phyloP scores from a whole-genome alignment of 2,329 filamentous ascomycete species.

The Aureobasidium sp. region DNA sequence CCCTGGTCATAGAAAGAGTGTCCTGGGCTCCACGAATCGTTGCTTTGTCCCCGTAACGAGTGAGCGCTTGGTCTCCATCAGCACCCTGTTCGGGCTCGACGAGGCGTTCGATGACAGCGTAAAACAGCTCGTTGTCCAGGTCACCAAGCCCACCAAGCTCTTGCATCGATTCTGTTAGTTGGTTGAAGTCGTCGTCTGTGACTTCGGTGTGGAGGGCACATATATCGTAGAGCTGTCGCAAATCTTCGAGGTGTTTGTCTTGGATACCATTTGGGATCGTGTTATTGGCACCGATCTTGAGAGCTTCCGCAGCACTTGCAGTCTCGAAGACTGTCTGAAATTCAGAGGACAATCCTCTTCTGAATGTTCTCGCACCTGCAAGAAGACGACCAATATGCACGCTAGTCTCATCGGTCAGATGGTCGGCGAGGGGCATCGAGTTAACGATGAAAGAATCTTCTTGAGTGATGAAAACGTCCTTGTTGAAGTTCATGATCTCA shows the following conservation, averaged over 20 bases:
- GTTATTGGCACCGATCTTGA: conserved; percentile 10
- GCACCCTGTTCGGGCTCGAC: conserved; percentile 26
- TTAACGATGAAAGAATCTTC: conserved; percentile 19
- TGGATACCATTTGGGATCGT: conserved; percentile 6
- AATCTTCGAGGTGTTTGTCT: neutral
- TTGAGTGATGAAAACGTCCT: conserved; percentile 29
- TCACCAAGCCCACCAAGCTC: conserved; percentile 49
- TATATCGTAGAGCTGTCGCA: conserved; percentile 64
- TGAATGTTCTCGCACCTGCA: conserved; percentile 17
- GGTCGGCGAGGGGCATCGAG: conserved; percentile 16
- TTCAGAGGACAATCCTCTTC: conserved; percentile 16
- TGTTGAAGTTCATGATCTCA: conserved; percentile 68
- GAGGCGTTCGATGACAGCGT: conserved; percentile 42
- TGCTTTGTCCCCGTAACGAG: conserved; percentile 69
- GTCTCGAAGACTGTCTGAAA: conserved; percentile 36
- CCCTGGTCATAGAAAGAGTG: conserved; percentile 61
- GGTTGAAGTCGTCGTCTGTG: conserved; percentile 69
- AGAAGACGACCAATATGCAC: conserved; percentile 15
- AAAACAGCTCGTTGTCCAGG: conserved; percentile 43
- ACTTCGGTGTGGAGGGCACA: conserved; percentile 72
- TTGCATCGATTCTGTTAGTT: conserved; percentile 61
- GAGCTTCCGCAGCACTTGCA: conserved; percentile 20
- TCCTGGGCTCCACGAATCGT: conserved; percentile 73
- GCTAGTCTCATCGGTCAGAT: conserved; percentile 13
- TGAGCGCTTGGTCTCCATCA: conserved; percentile 44